Evolutionary conservation across 2,329 filamentous ascomycete species (phyloP).

Genomic region (Sporothrix curviconia): DNA sequence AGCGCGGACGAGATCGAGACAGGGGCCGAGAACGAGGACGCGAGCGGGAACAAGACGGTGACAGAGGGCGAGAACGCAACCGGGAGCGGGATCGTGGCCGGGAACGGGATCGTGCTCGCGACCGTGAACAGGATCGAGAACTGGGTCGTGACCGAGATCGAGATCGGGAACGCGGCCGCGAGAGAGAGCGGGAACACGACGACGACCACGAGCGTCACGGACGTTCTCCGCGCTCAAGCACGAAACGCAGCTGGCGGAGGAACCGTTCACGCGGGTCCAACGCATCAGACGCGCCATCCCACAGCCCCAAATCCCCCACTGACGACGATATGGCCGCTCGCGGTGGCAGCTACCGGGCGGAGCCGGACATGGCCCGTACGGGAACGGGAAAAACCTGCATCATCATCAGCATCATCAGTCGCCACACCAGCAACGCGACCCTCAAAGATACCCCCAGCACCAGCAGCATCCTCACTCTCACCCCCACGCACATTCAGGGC

Average conservation of each 20-base stretch:
- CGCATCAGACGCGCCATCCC: conserved; percentile 30
- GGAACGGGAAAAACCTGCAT: too few species aligned
- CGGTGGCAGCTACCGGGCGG: conserved; percentile 34
- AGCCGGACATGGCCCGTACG: conserved; percentile 22
- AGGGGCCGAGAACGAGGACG: too few species aligned
- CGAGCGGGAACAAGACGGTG: too few species aligned
- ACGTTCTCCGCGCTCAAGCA: not conserved
- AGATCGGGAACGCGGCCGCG: conserved; percentile 2
- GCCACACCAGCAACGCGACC: conserved; percentile 5
- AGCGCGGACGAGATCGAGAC: too few species aligned
- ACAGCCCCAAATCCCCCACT: conserved; percentile 40
- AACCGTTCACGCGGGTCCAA: conserved; percentile 21
- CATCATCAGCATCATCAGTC: conserved; percentile 27
- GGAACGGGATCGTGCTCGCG: not conserved
- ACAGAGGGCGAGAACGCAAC: not conserved
- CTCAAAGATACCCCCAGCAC: not conserved
- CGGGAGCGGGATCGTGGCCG: not conserved
- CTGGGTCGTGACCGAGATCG: not conserved
- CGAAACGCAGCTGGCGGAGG: conserved; percentile 30
- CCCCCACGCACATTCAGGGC: conserved; percentile 31
- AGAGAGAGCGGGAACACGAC: not conserved
- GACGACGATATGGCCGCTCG: conserved; percentile 46
- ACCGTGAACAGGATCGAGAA: conserved; percentile 1
- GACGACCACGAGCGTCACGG: not conserved
- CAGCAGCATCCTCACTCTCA: conserved; percentile 7